These are phyloP conservation scores for Leccinum huronense DNA, from an alignment of 1,284 basidiomycete genomes.

Conservation along the genomic window DNA sequence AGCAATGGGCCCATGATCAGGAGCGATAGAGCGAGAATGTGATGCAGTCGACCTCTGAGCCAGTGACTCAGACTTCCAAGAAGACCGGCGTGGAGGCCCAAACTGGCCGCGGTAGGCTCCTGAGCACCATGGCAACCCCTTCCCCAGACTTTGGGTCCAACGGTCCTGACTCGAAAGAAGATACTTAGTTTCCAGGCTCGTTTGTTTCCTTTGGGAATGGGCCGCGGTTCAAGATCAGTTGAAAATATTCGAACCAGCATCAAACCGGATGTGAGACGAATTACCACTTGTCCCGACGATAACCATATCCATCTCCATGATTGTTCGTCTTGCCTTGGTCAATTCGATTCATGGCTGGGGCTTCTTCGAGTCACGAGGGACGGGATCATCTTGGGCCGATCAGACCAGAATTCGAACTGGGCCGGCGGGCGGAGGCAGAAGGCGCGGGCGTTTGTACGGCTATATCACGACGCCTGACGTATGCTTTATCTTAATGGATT, in stretches of 20 bases:
- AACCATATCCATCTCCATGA: not conserved
- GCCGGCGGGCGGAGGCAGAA: not conserved
- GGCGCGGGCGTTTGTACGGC: not conserved
- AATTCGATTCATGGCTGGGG: not conserved
- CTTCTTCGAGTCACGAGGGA: not conserved
- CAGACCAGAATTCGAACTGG: not conserved
- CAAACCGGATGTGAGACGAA: conserved; percentile 7
- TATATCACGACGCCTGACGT: not conserved
- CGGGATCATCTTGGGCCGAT: not conserved
- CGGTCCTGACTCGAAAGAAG: conserved; percentile 6
- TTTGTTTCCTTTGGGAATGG: not conserved
- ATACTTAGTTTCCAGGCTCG: not conserved
- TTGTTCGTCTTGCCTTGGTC: not conserved
- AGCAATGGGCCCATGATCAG: not conserved
- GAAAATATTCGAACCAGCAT: conserved; percentile 9
- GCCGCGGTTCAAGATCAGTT: not conserved
- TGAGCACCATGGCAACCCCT: conserved; percentile 14
- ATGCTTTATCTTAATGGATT: not conserved
- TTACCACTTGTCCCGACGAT: not conserved
- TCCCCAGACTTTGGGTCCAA: not conserved
- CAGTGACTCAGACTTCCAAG: not conserved
- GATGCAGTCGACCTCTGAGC: conserved; percentile 13
- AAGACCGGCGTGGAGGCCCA: not conserved
- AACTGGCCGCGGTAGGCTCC: not conserved
- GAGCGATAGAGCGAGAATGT: not conserved